Conservation (phyloP, 2,329 filamentous ascomycete species). For the Diplodia intermedia region DNA sequence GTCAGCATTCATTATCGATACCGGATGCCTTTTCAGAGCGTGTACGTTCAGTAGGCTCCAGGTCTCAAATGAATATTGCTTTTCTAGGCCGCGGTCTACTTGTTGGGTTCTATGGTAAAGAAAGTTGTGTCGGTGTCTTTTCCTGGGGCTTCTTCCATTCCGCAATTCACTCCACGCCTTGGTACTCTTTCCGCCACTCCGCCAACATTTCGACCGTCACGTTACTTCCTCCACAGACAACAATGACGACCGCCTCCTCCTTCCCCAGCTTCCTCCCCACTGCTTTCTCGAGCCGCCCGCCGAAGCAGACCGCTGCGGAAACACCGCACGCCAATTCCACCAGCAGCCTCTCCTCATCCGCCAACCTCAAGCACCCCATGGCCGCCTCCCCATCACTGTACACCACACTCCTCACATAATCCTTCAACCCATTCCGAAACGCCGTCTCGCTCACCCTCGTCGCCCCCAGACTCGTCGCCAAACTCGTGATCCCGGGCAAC, state of each 20-base stretch:
- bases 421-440: constrained; percentile 1
- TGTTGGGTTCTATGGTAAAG: no score
- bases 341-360: constrained; percentile 80
- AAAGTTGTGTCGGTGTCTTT: no score
- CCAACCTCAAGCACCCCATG: constrained; percentile 75
- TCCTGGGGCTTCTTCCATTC: no score
- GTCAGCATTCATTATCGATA: no score
- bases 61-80: no score
- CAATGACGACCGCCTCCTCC: constrained; percentile 78
- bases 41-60: no score
- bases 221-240: constrained; percentile 76
- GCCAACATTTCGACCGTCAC: constrained; percentile 72
- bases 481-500: constrained; percentile 73
- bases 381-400: constrained; percentile 80
- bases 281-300: constrained; percentile 72
- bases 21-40: no score
- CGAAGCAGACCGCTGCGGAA: constrained; percentile 64
- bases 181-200: constrained; percentile 78
- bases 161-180: background rate
- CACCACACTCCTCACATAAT: constrained; percentile 65
- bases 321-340: constrained; percentile 89
- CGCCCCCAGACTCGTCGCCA: constrained; percentile 77
- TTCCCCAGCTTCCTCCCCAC: constrained; percentile 87
- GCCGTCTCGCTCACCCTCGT: constrained; percentile 64
- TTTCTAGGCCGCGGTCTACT: no score